Evolutionary conservation across 176 grass and related monocot species (phyloP), one percentile per base, ranked within the genome.

Genomic region (Pontederia paniculata): DNA sequence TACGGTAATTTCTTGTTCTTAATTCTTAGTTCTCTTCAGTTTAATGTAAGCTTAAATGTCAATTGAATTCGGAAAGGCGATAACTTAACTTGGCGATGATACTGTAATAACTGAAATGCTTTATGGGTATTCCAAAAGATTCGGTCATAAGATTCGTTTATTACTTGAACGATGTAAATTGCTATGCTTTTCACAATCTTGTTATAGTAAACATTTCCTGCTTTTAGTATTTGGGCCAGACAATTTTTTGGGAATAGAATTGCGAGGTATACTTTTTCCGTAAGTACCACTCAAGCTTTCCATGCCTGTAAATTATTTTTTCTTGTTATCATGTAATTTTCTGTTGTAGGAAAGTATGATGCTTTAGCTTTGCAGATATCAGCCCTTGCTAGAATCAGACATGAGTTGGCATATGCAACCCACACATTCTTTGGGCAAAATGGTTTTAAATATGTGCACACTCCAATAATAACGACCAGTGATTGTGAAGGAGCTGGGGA

Each of bases 401-500:
- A 96, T 69, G 85, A 89, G 52, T 58, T 96, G 73, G 86, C 91
- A 53, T 88, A 42, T 71, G 91, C 74, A 18, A 89, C 86, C 1
- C 85, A 89, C 48, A 85, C 59, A n/a, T 82, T 96, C 77, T 76
- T 96, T 44, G 20, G 84, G 67, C 63, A 87, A 70, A 83, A 84
- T 67, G 86, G 76, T 0, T 96, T 81, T 70, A 60, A 84, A 8
- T 96, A 96, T 60, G 67, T 96, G 18, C 91, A 96, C 63, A 96
- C 91, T 22, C 86, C 86, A 9, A 96, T 96, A 66, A 81, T 96
- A 67, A 96, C 91, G 44, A 90, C 82, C 13, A 90, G 86, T 50
- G 82, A 96, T 52, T 96, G 91, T 65, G 91, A 96, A 72, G 91
- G 91, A 63, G 91, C 85, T 19, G 91, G 91, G 52, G 91, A 96